Evolutionary conservation across 345 rosid genomes (phyloP).

Genomic region (Durio zibethinus): DNA sequence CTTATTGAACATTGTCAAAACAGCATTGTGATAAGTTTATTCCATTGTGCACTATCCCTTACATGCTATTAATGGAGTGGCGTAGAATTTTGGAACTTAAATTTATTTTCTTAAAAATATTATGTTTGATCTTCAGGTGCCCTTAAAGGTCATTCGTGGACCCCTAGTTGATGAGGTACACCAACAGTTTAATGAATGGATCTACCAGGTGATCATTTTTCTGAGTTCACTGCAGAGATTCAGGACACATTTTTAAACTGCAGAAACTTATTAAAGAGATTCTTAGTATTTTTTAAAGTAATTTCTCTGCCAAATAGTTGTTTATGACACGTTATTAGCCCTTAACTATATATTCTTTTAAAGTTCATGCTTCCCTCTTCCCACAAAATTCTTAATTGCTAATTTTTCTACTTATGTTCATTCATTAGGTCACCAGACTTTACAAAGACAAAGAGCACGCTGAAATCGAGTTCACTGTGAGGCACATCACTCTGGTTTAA

Average conservation of each 20-base stretch:
- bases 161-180: slow-evolving; percentile 69
- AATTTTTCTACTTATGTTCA: slow-evolving; percentile 8
- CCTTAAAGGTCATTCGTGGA: slow-evolving; percentile 53
- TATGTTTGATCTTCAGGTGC: slow-evolving; percentile 37
- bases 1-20: not conserved
- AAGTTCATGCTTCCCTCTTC: not conserved
- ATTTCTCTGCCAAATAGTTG: too few species aligned
- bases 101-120: not conserved
- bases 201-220: slow-evolving; percentile 53
- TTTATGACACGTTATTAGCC: too few species aligned
- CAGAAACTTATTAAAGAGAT: not conserved
- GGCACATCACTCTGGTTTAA: slow-evolving; percentile 17
- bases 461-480: slow-evolving; percentile 82
- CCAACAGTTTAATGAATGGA: slow-evolving; percentile 77
- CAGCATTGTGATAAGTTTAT: not conserved
- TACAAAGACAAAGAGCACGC: slow-evolving; percentile 79
- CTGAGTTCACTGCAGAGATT: not conserved
- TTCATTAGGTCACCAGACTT: slow-evolving; percentile 55
- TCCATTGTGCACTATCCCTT: not conserved
- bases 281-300: too few species aligned
- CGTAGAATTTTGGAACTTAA: not conserved
- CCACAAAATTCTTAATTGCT: not conserved
- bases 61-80: not conserved
- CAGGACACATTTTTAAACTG: slow-evolving; percentile 9
- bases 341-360: too few species aligned